These are phyloP conservation scores for Mollisia scopiformis DNA, from an alignment of 2,329 filamentous ascomycete species.

Conservation along the genomic window DNA sequence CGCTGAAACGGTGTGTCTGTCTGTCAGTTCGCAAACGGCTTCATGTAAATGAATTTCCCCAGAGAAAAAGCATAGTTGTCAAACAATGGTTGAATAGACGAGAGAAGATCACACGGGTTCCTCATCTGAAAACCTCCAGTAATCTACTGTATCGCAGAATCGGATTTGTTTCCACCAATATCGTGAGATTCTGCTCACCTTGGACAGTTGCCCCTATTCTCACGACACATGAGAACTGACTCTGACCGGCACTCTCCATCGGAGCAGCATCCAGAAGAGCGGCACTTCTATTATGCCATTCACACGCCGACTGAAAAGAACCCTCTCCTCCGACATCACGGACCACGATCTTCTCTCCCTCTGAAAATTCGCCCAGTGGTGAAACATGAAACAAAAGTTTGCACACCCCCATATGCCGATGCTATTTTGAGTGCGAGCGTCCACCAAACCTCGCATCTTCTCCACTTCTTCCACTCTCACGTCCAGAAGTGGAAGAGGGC, in stretches of 20 bases:
- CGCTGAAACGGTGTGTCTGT: not conserved
- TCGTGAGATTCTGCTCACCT: too few species aligned
- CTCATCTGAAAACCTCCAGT: not conserved
- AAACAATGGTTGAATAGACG: not conserved
- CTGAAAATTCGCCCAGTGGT: not conserved
- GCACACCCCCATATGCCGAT: not conserved
- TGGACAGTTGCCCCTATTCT: not conserved
- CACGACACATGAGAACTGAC: too few species aligned
- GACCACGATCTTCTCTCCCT: not conserved
- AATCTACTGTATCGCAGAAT: not conserved
- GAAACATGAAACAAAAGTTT: slow-evolving; percentile 1
- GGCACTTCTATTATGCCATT: not conserved
- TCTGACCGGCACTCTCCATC: not conserved
- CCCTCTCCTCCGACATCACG: not conserved
- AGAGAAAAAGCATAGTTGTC: not conserved
- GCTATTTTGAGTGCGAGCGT: not conserved
- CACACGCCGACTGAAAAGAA: not conserved
- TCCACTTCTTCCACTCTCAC: not conserved
- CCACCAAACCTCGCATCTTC: not conserved
- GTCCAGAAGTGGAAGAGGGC: not conserved
- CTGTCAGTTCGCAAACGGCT: not conserved
- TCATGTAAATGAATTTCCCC: not conserved
- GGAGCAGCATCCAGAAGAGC: not conserved
- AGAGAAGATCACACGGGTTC: not conserved
- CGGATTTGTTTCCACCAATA: not conserved